phyloP scores from a whole-genome alignment of 768 basidiomycete species.

The Melanogaster broomeanus region DNA sequence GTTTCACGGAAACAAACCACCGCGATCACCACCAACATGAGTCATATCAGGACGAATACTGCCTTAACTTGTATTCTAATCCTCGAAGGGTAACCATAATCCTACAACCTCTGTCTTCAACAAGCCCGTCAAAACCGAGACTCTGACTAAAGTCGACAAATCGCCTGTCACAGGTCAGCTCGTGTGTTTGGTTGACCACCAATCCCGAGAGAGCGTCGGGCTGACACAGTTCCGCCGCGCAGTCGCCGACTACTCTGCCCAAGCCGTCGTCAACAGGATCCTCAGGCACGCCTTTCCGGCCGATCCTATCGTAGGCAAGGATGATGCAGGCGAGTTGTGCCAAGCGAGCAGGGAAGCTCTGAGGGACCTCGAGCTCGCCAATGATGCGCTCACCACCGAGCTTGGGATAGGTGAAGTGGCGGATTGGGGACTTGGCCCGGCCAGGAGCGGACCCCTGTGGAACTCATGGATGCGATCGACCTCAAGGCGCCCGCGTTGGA shows the following conservation, averaged over 20 bases:
- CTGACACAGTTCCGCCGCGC: conserved; percentile 1
- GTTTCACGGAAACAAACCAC: too few relatives aligned
- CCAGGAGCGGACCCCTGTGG: conserved; percentile 47
- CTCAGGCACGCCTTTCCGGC: conserved; percentile 75
- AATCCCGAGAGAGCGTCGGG: neutral
- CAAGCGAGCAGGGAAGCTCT: conserved; percentile 44
- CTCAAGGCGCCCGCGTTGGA: conserved; percentile 68
- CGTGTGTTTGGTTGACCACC: neutral
- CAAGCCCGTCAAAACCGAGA: conserved; percentile 82
- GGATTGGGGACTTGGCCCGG: conserved; percentile 75
- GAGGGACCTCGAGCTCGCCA: conserved; percentile 77
- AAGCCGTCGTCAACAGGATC: conserved; percentile 87
- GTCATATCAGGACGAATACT: neutral
- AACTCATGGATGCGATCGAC: conserved; percentile 87
- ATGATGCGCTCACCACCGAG: conserved; percentile 66
- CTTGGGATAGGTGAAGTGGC: conserved; percentile 55
- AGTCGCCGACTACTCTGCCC: conserved; percentile 95
- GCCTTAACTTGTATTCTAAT: neutral
- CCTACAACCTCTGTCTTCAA: conserved; percentile 69
- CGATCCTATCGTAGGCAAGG: conserved; percentile 93
- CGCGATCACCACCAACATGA: too few relatives aligned
- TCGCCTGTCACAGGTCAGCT: conserved; percentile 85
- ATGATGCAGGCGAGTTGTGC: conserved; percentile 83
- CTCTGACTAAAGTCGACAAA: conserved; percentile 88
- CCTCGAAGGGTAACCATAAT: conserved; percentile 15